Base-by-base conservation (phyloP, 2,329 filamentous ascomycete genomes). In the Apiospora koreana region DNA sequence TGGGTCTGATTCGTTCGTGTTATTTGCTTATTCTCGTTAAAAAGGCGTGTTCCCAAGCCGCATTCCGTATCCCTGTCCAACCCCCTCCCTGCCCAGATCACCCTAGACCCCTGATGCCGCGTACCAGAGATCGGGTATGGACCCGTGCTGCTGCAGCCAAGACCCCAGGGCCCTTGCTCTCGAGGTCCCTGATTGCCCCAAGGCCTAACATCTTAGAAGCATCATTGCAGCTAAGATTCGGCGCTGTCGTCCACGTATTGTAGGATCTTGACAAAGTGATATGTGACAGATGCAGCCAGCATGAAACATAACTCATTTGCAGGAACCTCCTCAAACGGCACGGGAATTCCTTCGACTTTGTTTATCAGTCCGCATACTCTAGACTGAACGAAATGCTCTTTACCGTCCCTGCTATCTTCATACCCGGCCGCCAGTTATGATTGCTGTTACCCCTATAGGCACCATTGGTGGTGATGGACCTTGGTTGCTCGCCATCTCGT, bases 401-500 rank as follows among this genome's bases (percentile, higher is more conserved):
- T 14, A 28, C 25, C 48, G 48, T 54, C 25, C 12, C 25, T 54
- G 4, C 25, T 16, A 2, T 54, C 4, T 7, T 31, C 25, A 7
- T 28, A 18, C 25, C 5, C 7, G 48, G 16, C 14, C 14, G 48
- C 12, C 31, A 7, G 23, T 38, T 10, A 54, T 25, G 28, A 16
- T 66, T 43, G 41, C 16, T 5, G 35, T 45, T 21, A 46, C 68
- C 41, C 14, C 58, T 18, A 69, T 69, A n/a, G 58, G 41, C 38
- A 64, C 41, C 9, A 69, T 69, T 12, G 68, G 68, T 35, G 68
- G 68, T 14, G 68, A 69, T 16, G 68, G 41, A 2, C 41, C 21
- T 28, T 65, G 54, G 58, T 41, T 69, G 41, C 54, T 69, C 9
- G 68, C 50, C 16, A 31, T 69, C 12, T 65, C 58, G 43, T 69